Evolutionary conservation across 768 basidiomycete species (phyloP).

Genomic region (Calvatia gigantea): DNA sequence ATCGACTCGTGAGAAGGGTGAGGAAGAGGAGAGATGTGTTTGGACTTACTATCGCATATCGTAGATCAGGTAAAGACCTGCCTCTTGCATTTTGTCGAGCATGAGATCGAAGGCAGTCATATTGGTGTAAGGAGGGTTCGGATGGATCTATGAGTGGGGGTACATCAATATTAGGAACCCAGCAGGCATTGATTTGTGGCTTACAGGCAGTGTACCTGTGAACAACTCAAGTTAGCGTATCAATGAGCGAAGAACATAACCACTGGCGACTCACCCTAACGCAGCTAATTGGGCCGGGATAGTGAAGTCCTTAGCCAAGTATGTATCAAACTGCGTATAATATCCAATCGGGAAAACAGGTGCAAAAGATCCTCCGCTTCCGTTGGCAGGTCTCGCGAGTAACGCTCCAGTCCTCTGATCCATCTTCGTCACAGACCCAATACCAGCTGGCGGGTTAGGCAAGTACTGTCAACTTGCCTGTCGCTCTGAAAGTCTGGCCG

Average conservation of each 20-base stretch:
- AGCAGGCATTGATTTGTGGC: not conserved
- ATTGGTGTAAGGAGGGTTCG: conserved; percentile 63
- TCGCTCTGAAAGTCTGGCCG: conserved; percentile 41
- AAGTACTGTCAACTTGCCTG: conserved; percentile 44
- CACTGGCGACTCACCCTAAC: conserved; percentile 41
- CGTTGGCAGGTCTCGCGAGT: conserved; percentile 47
- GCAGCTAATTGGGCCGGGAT: conserved; percentile 53
- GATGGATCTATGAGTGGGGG: conserved; percentile 50
- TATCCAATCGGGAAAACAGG: conserved; percentile 73
- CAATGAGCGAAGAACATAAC: not conserved
- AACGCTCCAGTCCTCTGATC: conserved; percentile 57
- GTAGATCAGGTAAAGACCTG: conserved; percentile 73
- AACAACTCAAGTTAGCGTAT: not conserved
- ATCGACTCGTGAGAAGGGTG: conserved; percentile 10
- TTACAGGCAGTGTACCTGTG: conserved; percentile 37
- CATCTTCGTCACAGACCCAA: conserved; percentile 61
- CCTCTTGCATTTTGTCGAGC: conserved; percentile 69
- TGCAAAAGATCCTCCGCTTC: conserved; percentile 43
- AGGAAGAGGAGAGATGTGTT: not conserved
- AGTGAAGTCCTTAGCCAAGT: conserved; percentile 48
- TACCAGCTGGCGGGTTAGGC: conserved; percentile 41
- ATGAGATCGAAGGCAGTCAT: conserved; percentile 53
- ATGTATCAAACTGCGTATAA: conserved; percentile 58
- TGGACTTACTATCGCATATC: conserved; percentile 63
- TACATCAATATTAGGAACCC: not conserved